phyloP scores from a whole-genome alignment of 129 eudicot genomes.

The Solidago caesia region DNA sequence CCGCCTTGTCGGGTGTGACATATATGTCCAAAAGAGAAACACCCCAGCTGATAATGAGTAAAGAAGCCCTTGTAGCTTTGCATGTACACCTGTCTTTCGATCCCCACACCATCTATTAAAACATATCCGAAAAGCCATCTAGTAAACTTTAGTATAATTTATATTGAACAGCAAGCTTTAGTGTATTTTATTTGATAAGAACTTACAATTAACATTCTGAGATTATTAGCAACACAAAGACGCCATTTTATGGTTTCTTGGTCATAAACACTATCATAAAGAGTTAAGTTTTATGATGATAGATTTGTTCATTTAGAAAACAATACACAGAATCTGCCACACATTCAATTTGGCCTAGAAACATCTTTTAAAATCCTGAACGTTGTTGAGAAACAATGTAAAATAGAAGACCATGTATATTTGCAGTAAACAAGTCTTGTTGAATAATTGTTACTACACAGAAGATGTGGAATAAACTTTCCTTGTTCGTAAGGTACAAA shows the following conservation, averaged over 20 bases:
- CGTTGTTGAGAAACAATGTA: neutral
- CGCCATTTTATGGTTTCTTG: neutral
- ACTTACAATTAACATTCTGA: neutral
- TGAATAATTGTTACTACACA: too few relatives aligned
- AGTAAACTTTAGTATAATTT: too few relatives aligned
- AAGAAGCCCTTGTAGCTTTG: slow-evolving; percentile 13
- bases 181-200: neutral
- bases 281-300: neutral
- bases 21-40: slow-evolving; percentile 37
- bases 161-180: neutral
- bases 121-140: too few relatives aligned
- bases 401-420: too few relatives aligned
- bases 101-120: too few relatives aligned
- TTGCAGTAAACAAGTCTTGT: too few relatives aligned
- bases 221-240: neutral
- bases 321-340: neutral
- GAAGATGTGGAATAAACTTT: neutral
- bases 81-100: neutral
- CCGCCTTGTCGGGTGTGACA: too few relatives aligned
- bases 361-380: neutral
- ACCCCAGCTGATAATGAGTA: slow-evolving; percentile 36
- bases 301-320: slow-evolving; percentile 5
- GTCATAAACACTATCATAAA: neutral
- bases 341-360: neutral
- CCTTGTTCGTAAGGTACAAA: neutral